Percentiles rank a stretch among this genome's conserved stretches.
Conservation (phyloP, 1,139 yeast species). For the Meyerozyma smithsonii region DNA sequence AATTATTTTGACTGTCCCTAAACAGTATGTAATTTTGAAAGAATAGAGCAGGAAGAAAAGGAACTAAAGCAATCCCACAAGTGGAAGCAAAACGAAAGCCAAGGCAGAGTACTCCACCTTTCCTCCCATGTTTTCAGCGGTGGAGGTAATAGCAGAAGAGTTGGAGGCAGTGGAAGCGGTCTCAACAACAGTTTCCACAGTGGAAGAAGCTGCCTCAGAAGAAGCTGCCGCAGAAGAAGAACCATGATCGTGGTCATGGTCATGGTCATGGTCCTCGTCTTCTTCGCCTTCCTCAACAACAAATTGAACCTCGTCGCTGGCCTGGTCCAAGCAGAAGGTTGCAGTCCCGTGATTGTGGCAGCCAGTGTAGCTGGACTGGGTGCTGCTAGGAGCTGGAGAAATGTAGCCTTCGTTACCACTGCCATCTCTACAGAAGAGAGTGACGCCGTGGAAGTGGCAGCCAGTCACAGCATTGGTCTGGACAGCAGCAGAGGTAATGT, state of each 20-base stretch:
- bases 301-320: conserved; percentile 22
- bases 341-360: conserved; percentile 26
- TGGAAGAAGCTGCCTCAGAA: background rate
- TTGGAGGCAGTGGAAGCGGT: background rate
- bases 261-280: background rate
- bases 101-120: background rate
- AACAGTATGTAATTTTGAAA: no score
- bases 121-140: background rate
- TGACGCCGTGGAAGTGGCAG: conserved; percentile 28
- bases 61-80: background rate
- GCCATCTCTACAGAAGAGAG: conserved; percentile 21
- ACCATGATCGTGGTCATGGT: no score
- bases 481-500: background rate
- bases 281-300: conserved; percentile 8
- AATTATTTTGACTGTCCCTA: no score
- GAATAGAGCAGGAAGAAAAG: background rate
- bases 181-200: no score
- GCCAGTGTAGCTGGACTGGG: conserved; percentile 20
- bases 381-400: conserved; percentile 23
- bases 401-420: conserved; percentile 26
- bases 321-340: conserved; percentile 17
- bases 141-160: no score
- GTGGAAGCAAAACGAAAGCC: background rate
- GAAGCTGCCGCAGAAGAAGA: background rate
- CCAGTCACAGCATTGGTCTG: conserved; percentile 16